Conservation (phyloP, 129 eudicot genomes). For the Tagetes patula region DNA sequence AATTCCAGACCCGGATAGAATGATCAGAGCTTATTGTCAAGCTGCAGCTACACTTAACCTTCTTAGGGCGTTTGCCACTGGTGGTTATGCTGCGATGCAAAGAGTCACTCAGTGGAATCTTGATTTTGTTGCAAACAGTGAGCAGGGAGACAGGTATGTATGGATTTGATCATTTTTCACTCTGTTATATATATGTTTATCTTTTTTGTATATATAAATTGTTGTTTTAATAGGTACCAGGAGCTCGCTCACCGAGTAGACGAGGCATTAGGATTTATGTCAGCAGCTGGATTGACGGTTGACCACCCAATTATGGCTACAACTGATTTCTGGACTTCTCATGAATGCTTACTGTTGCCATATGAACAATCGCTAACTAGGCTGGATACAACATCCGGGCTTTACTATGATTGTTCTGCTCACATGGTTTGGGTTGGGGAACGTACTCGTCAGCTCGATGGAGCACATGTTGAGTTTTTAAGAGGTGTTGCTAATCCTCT, state of each 20-base stretch:
- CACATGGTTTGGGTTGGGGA: conserved; percentile 87
- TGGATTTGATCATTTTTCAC: too few relatives aligned
- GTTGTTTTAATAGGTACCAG: conserved; percentile 44
- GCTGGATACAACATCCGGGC: conserved; percentile 74
- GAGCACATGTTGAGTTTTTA: conserved; percentile 81
- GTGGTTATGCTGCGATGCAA: conserved; percentile 96
- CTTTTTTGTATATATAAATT: too few relatives aligned
- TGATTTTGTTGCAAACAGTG: conserved; percentile 77
- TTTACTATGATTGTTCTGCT: conserved; percentile 83
- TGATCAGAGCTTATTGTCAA: conserved; percentile 86
- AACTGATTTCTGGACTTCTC: conserved; percentile 92
- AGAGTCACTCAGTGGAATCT: conserved; percentile 84
- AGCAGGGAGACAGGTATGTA: conserved; percentile 76
- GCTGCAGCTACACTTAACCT: conserved; percentile 86
- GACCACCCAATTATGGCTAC: conserved; percentile 80
- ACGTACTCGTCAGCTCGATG: conserved; percentile 83
- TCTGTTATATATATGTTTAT: too few relatives aligned
- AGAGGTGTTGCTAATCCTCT: conserved; percentile 90
- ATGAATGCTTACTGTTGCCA: conserved; percentile 79
- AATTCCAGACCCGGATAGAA: conserved; percentile 78
- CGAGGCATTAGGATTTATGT: conserved; percentile 88
- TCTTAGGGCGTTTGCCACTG: conserved; percentile 92
- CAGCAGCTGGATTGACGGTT: conserved; percentile 73
- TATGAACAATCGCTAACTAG: conserved; percentile 85
- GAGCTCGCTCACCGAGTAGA: conserved; percentile 84